A percentile compares a stretch with the other conserved stretches of the same genome.
Evolutionary conservation across 1,284 basidiomycete genomes (phyloP).

Genomic region (Meira nashicola): DNA sequence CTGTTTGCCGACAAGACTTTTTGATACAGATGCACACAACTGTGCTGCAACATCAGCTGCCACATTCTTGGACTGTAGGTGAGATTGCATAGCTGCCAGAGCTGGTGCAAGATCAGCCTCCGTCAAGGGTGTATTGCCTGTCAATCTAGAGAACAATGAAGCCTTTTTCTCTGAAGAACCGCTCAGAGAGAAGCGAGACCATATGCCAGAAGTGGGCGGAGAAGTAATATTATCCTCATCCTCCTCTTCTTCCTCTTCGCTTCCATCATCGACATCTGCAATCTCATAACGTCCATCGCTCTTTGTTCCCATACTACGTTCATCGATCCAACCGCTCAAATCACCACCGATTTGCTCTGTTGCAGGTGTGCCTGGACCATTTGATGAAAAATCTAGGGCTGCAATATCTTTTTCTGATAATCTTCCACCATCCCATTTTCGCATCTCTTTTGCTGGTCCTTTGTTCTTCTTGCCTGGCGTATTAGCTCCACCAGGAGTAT

Average conservation of each 20-base stretch:
- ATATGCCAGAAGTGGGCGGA: slow-evolving; percentile 54
- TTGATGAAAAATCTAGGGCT: slow-evolving; percentile 69
- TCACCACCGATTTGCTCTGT: slow-evolving; percentile 56
- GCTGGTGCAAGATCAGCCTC: slow-evolving; percentile 81
- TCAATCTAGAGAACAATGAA: slow-evolving; percentile 60
- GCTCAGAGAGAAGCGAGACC: slow-evolving; percentile 61
- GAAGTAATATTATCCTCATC: slow-evolving; percentile 32
- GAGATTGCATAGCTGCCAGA: slow-evolving; percentile 88
- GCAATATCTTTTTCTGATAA: slow-evolving; percentile 67
- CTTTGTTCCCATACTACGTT: slow-evolving; percentile 71
- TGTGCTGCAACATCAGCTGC: slow-evolving; percentile 91
- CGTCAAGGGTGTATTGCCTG: slow-evolving; percentile 65
- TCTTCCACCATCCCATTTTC: slow-evolving; percentile 83
- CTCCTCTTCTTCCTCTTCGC: slow-evolving; percentile 58
- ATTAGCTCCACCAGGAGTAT: slow-evolving; percentile 14
- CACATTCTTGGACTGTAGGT: slow-evolving; percentile 98
- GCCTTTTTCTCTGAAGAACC: neutral
- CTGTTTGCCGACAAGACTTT: slow-evolving; percentile 75
- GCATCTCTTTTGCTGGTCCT: slow-evolving; percentile 68
- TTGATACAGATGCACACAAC: slow-evolving; percentile 86
- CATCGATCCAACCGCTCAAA: slow-evolving; percentile 66
- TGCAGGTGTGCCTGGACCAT: slow-evolving; percentile 31
- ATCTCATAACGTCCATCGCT: slow-evolving; percentile 85
- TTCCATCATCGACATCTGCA: slow-evolving; percentile 66
- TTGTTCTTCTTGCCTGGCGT: slow-evolving; percentile 55